phyloP scores from a whole-genome alignment of 805 yeast species.

The Scheffersomyces lignosus region DNA sequence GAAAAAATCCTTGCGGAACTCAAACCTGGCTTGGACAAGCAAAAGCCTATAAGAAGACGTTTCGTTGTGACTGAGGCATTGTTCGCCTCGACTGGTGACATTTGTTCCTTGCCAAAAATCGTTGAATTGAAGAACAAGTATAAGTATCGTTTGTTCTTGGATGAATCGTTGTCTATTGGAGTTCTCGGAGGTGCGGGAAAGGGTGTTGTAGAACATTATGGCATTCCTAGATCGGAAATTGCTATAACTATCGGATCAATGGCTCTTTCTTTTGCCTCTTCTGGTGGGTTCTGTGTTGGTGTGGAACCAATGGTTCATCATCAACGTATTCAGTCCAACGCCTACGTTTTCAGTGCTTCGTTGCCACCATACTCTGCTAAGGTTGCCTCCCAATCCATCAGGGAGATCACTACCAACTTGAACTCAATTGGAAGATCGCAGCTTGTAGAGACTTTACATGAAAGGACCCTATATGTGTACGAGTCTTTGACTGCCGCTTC shows the following conservation, averaged over 20 bases:
- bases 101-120: conserved; percentile 66
- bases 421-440: conserved; percentile 32
- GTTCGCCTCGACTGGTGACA: conserved; percentile 78
- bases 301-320: conserved; percentile 79
- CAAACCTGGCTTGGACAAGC: conserved; percentile 58
- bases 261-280: conserved; percentile 76
- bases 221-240: conserved; percentile 66
- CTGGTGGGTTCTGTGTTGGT: conserved; percentile 96
- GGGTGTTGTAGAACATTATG: conserved; percentile 77
- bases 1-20: conserved; percentile 65
- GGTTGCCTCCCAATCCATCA: conserved; percentile 56
- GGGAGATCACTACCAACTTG: conserved; percentile 41
- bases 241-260: conserved; percentile 87
- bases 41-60: conserved; percentile 80
- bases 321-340: conserved; percentile 86
- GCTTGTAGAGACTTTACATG: conserved; percentile 33
- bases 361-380: conserved; percentile 88
- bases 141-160: conserved; percentile 84
- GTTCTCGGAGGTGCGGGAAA: conserved; percentile 81
- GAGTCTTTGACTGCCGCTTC: conserved; percentile 41
- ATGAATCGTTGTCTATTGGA: conserved; percentile 86
- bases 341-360: conserved; percentile 92
- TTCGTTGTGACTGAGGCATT: conserved; percentile 91
- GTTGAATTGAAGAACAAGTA: conserved; percentile 74
- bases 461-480: conserved; percentile 42